These are phyloP conservation scores for Thalassiosira hispida DNA, from an alignment of 352 stramenopile genomes.

Conservation along the genomic window DNA sequence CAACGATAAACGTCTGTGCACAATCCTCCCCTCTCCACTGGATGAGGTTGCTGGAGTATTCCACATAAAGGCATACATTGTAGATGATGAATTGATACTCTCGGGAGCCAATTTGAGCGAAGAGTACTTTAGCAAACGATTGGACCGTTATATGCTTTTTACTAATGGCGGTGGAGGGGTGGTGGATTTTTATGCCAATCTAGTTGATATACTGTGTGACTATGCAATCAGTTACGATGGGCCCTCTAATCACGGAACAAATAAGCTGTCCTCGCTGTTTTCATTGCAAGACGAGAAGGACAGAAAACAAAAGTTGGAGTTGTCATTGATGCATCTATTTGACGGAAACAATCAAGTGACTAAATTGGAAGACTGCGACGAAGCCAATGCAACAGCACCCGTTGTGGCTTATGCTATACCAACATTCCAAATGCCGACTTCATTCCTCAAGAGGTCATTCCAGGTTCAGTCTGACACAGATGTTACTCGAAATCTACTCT, in stretches of 20 bases:
- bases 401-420: constrained; percentile 71
- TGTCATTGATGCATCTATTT: constrained; percentile 36
- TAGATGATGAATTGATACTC: constrained; percentile 80
- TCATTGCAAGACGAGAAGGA: constrained; percentile 9
- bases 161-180: constrained; percentile 62
- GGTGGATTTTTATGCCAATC: constrained; percentile 78
- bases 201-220: constrained; percentile 66
- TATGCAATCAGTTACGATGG: constrained; percentile 60
- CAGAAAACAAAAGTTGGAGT: constrained; percentile 40
- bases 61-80: constrained; percentile 84
- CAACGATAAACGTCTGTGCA: constrained; percentile 47
- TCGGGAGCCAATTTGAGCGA: constrained; percentile 79
- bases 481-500: constrained; percentile 47
- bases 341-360: constrained; percentile 8
- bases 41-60: constrained; percentile 83
- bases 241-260: background rate
- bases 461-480: constrained; percentile 53
- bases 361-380: background rate
- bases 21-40: constrained; percentile 69
- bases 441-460: constrained; percentile 44
- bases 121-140: constrained; percentile 82
- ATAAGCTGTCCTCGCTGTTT: constrained; percentile 10
- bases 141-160: constrained; percentile 80
- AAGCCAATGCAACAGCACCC: background rate
- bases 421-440: constrained; percentile 71